phyloP scores from a whole-genome alignment of 495 filamentous ascomycete genomes.

The Penicillium silybi region DNA sequence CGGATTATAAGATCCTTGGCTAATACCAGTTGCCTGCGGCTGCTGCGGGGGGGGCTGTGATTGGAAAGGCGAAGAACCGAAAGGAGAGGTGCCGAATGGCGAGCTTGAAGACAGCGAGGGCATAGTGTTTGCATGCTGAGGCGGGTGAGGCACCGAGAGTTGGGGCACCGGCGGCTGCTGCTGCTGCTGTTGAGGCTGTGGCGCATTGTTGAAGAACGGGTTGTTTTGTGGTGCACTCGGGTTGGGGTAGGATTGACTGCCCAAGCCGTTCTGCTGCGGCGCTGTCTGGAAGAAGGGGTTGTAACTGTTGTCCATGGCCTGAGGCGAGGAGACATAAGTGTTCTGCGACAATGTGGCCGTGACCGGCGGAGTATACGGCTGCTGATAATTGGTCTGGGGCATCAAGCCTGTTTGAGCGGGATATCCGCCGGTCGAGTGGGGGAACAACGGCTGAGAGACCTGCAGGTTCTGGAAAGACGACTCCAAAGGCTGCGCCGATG shows the following conservation, averaged over 20 bases:
- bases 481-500: constrained; percentile 58
- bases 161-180: constrained; percentile 26
- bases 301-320: constrained; percentile 43
- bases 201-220: constrained; percentile 49
- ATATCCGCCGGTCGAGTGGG: constrained; percentile 78
- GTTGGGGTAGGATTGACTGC: constrained; percentile 27
- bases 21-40: constrained; percentile 34
- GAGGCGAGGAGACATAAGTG: constrained; percentile 37
- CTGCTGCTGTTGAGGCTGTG: constrained; percentile 22
- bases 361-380: constrained; percentile 57
- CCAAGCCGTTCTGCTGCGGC: constrained; percentile 38
- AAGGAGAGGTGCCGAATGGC: constrained; percentile 31
- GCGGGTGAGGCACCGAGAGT: constrained; percentile 23
- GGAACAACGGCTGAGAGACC: constrained; percentile 71
- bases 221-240: constrained; percentile 40
- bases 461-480: constrained; percentile 69
- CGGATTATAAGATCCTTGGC: constrained; percentile 33
- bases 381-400: constrained; percentile 46
- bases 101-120: constrained; percentile 32
- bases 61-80: constrained; percentile 37
- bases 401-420: constrained; percentile 49
- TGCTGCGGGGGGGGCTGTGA: constrained; percentile 31
- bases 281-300: constrained; percentile 64
- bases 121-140: constrained; percentile 45
- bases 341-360: constrained; percentile 54